Evolutionary conservation across 192 early-diverging fungal genomes (phyloP).

Genomic region (Allomyces javanicus): DNA sequence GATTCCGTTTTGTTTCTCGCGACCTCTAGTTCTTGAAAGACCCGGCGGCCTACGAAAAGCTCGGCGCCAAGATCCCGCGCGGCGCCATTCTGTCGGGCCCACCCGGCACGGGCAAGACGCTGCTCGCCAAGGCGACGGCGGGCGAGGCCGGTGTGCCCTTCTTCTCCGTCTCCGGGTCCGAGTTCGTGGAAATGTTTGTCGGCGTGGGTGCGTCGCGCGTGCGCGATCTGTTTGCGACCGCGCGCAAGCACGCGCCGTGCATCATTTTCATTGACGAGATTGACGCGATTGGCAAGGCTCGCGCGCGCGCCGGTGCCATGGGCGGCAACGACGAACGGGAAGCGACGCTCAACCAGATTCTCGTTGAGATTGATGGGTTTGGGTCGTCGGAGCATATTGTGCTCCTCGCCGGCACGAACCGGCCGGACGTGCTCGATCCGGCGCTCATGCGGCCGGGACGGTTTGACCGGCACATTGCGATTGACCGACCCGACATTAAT

Average conservation of each 20-base stretch:
- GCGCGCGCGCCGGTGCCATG: conserved; percentile 61
- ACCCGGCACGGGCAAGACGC: conserved; percentile 94
- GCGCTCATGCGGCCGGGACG: conserved; percentile 92
- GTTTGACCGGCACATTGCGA: conserved; percentile 93
- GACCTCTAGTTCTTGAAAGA: conserved; percentile 61
- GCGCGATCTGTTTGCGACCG: conserved; percentile 87
- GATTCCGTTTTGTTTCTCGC: background rate
- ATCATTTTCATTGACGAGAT: conserved; percentile 99
- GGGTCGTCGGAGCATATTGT: conserved; percentile 72
- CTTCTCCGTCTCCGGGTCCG: conserved; percentile 93
- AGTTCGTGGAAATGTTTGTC: conserved; percentile 99
- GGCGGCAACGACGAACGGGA: conserved; percentile 98
- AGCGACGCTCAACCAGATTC: conserved; percentile 85
- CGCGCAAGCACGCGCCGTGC: conserved; percentile 92
- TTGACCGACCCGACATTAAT: conserved; percentile 92
- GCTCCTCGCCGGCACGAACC: conserved; percentile 92
- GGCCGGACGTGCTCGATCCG: conserved; percentile 89
- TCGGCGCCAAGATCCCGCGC: conserved; percentile 97
- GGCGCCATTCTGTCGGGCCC: conserved; percentile 88
- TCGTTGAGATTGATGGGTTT: conserved; percentile 99
- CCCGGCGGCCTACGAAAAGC: conserved; percentile 67
- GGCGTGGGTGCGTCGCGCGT: conserved; percentile 85
- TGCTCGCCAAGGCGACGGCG: conserved; percentile 95
- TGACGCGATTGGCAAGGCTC: conserved; percentile 96
- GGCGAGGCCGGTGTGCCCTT: conserved; percentile 98